phyloP scores from a whole-genome alignment of 768 basidiomycete genomes.

The Russula griseocarnosa region DNA sequence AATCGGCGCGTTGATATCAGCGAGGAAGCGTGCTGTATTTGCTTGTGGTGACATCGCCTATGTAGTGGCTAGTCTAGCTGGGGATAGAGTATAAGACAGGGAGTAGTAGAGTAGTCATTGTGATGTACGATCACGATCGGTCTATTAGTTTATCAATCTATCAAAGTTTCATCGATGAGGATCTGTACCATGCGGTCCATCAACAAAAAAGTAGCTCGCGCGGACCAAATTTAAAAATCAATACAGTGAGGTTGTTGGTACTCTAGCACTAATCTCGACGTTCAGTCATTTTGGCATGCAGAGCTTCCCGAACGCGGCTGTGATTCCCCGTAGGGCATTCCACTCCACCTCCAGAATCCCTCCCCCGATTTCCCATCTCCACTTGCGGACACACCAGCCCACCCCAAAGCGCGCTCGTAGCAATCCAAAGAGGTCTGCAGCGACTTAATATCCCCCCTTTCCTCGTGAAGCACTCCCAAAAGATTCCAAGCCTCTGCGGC shows the following conservation, averaged over 20 bases:
- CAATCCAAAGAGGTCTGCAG: constrained; percentile 50
- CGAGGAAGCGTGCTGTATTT: constrained; percentile 59
- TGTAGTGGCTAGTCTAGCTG: neutral
- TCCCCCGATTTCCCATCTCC: constrained; percentile 44
- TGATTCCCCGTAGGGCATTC: constrained; percentile 60
- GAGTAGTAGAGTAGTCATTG: neutral
- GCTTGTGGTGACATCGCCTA: constrained; percentile 35
- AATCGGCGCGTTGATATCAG: constrained; percentile 72
- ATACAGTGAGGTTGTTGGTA: neutral
- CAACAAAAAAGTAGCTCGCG: neutral
- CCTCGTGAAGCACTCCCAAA: constrained; percentile 61
- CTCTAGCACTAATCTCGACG: constrained; percentile 6
- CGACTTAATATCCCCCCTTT: constrained; percentile 32
- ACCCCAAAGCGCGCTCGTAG: constrained; percentile 65
- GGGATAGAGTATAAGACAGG: neutral
- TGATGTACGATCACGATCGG: neutral
- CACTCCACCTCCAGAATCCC: constrained; percentile 56
- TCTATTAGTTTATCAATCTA: constrained; percentile 1
- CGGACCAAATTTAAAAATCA: neutral
- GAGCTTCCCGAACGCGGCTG: constrained; percentile 38
- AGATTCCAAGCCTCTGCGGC: constrained; percentile 75
- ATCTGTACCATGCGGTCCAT: neutral
- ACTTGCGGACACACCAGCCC: constrained; percentile 52
- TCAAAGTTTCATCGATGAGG: neutral
- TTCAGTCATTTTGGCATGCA: neutral